A percentile compares a stretch with the other conserved stretches of the same genome.
phyloP scores from a whole-genome alignment of 2,329 filamentous ascomycete species.

The Stachybotrys elegans region DNA sequence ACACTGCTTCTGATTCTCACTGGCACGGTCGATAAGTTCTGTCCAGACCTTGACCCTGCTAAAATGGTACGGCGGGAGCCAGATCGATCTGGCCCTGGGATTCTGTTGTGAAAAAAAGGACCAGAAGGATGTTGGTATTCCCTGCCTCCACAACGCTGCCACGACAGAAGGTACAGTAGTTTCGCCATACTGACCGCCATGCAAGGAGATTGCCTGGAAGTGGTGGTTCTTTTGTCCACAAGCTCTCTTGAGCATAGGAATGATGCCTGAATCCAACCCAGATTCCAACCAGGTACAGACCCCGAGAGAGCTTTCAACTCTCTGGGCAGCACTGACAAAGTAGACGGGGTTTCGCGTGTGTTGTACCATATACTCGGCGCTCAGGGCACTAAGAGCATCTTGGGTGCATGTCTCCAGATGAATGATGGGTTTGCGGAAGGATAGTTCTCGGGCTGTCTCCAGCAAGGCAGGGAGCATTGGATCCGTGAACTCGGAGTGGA shows the following conservation, averaged over 20 bases:
- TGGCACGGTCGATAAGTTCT: neutral
- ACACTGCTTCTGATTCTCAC: neutral
- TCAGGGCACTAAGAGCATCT: neutral
- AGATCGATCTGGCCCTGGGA: neutral
- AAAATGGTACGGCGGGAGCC: neutral
- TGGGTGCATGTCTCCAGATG: neutral
- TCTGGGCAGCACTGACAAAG: neutral
- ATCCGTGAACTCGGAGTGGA: neutral
- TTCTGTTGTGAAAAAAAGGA: neutral
- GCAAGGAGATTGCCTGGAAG: neutral
- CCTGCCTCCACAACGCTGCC: neutral
- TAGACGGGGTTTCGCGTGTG: neutral
- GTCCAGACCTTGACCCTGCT: neutral
- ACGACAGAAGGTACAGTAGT: neutral
- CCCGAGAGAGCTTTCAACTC: neutral
- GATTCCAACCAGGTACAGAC: neutral
- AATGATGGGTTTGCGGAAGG: neutral
- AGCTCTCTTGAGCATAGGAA: neutral
- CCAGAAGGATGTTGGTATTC: neutral
- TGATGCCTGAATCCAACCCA: neutral
- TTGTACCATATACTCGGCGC: neutral
- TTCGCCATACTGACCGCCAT: neutral
- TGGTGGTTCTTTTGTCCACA: neutral
- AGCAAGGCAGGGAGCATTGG: neutral
- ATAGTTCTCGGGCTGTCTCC: neutral